These are phyloP conservation scores for Leucosporidium scottii DNA, from an alignment of 768 basidiomycete genomes.

Conservation along the genomic window DNA sequence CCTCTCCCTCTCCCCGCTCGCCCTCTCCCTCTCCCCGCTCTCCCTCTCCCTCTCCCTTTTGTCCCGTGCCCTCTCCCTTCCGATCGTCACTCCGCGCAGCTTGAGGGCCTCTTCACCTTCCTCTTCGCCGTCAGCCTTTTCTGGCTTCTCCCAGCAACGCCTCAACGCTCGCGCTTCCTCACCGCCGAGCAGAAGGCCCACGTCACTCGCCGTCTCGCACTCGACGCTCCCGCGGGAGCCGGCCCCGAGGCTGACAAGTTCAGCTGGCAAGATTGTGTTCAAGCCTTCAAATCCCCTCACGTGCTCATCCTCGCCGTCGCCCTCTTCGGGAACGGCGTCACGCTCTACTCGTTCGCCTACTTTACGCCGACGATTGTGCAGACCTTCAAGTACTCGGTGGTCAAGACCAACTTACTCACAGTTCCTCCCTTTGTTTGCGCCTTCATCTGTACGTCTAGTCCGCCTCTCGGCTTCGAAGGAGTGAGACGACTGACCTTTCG, in stretches of 20 bases:
- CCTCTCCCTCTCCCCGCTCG: background rate
- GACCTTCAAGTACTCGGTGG: slow-evolving; percentile 44
- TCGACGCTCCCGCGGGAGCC: slow-evolving; percentile 23
- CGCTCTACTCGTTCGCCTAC: slow-evolving; percentile 12
- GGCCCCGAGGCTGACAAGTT: slow-evolving; percentile 45
- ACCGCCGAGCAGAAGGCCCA: slow-evolving; percentile 42
- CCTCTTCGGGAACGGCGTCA: slow-evolving; percentile 61
- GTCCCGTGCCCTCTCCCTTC: background rate
- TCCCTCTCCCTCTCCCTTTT: background rate
- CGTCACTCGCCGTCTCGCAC: slow-evolving; percentile 30
- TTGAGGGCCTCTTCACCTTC: slow-evolving; percentile 59
- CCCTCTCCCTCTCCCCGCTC: background rate
- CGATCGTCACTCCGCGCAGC: no score
- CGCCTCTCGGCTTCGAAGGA: no score
- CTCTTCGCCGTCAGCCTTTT: slow-evolving; percentile 53
- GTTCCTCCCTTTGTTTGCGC: slow-evolving; percentile 23
- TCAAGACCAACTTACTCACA: slow-evolving; percentile 14
- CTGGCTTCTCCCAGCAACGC: slow-evolving; percentile 50
- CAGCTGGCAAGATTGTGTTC: slow-evolving; percentile 54
- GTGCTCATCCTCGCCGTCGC: slow-evolving; percentile 51
- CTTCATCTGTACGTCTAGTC: slow-evolving; percentile 4
- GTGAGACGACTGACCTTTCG: no score
- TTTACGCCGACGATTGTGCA: slow-evolving; percentile 41
- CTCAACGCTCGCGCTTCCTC: slow-evolving; percentile 51
- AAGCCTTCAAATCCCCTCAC: slow-evolving; percentile 52